phyloP scores from a whole-genome alignment of 2,329 filamentous ascomycete species.

The Fusarium sublunatum region DNA sequence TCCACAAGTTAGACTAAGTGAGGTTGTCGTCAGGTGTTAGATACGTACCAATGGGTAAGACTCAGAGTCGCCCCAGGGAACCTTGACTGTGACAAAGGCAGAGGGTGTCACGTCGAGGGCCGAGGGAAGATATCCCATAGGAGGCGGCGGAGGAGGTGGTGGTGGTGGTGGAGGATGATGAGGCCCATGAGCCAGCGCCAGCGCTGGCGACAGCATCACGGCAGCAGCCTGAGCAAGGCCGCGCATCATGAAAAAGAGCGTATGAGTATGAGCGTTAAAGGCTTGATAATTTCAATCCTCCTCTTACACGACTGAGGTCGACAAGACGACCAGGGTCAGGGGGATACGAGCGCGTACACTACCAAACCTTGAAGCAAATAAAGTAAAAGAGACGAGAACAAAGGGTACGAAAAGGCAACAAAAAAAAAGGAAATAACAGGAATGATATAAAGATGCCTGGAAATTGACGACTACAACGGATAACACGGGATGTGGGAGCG shows the following conservation, averaged over 20 bases:
- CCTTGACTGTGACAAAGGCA: conserved; percentile 37
- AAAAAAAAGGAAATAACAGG: conserved; percentile 1
- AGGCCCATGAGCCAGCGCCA: conserved; percentile 41
- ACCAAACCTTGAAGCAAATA: conserved; percentile 24
- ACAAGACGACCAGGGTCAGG: background rate
- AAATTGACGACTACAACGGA: conserved; percentile 20
- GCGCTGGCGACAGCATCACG: conserved; percentile 42
- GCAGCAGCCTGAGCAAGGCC: conserved; percentile 47
- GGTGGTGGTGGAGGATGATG: conserved; percentile 21
- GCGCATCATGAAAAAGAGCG: conserved; percentile 42
- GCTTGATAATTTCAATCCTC: conserved; percentile 3
- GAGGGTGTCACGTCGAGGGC: conserved; percentile 36
- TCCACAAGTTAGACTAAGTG: conserved; percentile 14
- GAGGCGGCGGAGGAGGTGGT: conserved; percentile 25
- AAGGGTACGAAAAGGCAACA: background rate
- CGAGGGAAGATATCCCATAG: conserved; percentile 30
- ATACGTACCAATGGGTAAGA: conserved; percentile 42
- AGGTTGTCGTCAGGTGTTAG: background rate
- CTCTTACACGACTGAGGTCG: conserved; percentile 11
- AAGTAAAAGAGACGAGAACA: conserved; percentile 23
- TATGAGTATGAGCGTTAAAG: background rate
- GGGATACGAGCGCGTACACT: conserved; percentile 1
- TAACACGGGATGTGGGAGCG: conserved; percentile 33
- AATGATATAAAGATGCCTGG: conserved; percentile 19
- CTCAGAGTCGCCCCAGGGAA: conserved; percentile 27